Evolutionary conservation across 2,329 filamentous ascomycete genomes (phyloP).

Genomic region (Corniculantispora saksenae): DNA sequence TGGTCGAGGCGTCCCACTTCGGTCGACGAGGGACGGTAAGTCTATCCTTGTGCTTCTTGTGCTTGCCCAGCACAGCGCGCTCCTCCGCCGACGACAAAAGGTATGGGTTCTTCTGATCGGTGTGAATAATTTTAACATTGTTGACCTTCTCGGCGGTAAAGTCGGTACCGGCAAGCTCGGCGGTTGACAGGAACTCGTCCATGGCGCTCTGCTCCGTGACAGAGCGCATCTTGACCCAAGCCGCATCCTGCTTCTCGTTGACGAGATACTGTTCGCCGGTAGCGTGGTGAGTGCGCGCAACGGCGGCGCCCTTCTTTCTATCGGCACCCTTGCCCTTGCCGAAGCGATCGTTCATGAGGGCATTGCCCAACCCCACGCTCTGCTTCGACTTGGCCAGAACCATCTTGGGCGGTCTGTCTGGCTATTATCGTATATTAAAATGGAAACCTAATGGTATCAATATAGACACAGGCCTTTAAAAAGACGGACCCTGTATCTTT

Average conservation of each 20-base stretch:
- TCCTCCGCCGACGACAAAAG: conserved; percentile 85
- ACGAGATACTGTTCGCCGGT: conserved; percentile 91
- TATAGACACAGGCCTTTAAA: not conserved
- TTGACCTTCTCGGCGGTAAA: conserved; percentile 99
- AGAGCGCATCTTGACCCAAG: conserved; percentile 99
- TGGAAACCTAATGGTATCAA: not conserved
- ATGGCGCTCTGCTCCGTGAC: conserved; percentile 95
- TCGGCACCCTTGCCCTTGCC: conserved; percentile 86
- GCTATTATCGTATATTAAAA: conserved; percentile 17
- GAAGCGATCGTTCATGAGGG: conserved; percentile 98
- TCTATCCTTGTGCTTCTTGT: conserved; percentile 74
- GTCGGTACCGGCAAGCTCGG: conserved; percentile 95
- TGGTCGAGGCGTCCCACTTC: conserved; percentile 83
- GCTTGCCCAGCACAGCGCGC: conserved; percentile 73
- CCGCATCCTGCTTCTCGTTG: conserved; percentile 84
- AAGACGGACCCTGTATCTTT: not conserved
- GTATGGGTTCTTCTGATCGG: conserved; percentile 93
- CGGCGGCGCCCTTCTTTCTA: conserved; percentile 68
- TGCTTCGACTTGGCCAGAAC: conserved; percentile 87
- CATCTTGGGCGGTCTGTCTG: conserved; percentile 44
- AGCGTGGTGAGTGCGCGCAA: conserved; percentile 68
- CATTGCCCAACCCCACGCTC: conserved; percentile 90
- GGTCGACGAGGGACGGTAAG: conserved; percentile 90
- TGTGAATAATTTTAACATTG: conserved; percentile 98
- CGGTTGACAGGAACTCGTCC: conserved; percentile 94